A percentile compares a stretch with the other conserved stretches of the same genome.
phyloP scores from a whole-genome alignment of 345 rosid species.

The Hevea brasiliensis region DNA sequence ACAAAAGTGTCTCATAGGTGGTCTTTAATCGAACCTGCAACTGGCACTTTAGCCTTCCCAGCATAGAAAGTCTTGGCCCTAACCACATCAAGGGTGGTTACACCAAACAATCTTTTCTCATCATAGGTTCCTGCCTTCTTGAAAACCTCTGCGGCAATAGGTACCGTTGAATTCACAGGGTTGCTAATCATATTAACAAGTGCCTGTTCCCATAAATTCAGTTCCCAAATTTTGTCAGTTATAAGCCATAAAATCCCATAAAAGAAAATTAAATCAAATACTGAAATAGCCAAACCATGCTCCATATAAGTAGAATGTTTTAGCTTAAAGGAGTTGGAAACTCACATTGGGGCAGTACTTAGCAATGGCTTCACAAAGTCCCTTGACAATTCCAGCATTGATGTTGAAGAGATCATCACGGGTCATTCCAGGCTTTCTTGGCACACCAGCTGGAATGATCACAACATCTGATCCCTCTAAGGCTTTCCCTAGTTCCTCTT shows the following conservation, averaged over 20 bases:
- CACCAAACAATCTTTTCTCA: slow-evolving; percentile 68
- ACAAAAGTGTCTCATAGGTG: not conserved
- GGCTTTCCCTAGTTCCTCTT: slow-evolving; percentile 67
- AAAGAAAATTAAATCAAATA: not conserved
- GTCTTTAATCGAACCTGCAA: slow-evolving; percentile 47
- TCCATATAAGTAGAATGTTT: not conserved
- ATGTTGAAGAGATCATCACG: slow-evolving; percentile 93
- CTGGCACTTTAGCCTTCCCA: slow-evolving; percentile 60
- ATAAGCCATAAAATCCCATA: not conserved
- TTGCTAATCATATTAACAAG: slow-evolving; percentile 80
- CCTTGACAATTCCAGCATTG: slow-evolving; percentile 84
- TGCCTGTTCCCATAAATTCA: slow-evolving; percentile 39
- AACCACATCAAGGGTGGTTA: slow-evolving; percentile 77
- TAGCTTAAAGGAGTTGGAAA: slow-evolving; percentile 12
- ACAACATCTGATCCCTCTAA: slow-evolving; percentile 74
- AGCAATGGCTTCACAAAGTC: slow-evolving; percentile 63
- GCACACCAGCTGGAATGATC: slow-evolving; percentile 85
- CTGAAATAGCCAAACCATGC: not conserved
- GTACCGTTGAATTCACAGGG: slow-evolving; percentile 82
- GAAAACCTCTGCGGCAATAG: slow-evolving; percentile 72
- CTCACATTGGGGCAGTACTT: slow-evolving; percentile 80
- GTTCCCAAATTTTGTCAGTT: not conserved
- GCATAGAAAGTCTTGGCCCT: slow-evolving; percentile 84
- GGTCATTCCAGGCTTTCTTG: slow-evolving; percentile 92
- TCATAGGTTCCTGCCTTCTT: slow-evolving; percentile 73